A percentile compares a stretch with the other conserved stretches of the same genome.
Evolutionary conservation across 495 filamentous ascomycete genomes (phyloP).

Genomic region (Aspergillus incahuasiensis): DNA sequence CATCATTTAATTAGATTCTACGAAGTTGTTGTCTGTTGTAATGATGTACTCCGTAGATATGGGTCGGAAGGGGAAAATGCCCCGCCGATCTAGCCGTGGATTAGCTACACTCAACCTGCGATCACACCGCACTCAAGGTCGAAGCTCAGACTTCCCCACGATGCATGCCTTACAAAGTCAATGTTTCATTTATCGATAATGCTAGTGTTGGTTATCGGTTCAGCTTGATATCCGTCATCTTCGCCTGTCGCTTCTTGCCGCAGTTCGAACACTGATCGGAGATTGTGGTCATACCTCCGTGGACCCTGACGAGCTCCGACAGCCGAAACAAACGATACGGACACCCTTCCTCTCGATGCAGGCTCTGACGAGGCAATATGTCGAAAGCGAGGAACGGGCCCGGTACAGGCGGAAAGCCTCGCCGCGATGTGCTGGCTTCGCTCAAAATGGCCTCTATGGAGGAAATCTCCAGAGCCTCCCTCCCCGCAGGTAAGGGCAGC

Average conservation of each 20-base stretch:
- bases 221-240: not conserved
- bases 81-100: constrained; percentile 16
- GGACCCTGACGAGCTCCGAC: constrained; percentile 11
- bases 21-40: not conserved
- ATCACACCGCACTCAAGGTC: not conserved
- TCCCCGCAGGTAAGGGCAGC: constrained; percentile 66
- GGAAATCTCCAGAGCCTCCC: constrained; percentile 63
- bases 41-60: not conserved
- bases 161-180: constrained; percentile 1
- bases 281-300: not conserved
- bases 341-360: constrained; percentile 28
- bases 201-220: not conserved
- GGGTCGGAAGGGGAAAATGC: constrained; percentile 14
- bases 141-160: not conserved
- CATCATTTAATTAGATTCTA: too few relatives aligned
- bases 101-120: constrained; percentile 3
- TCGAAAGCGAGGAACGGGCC: constrained; percentile 60
- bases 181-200: not conserved
- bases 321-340: not conserved
- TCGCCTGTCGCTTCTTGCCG: constrained; percentile 1
- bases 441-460: constrained; percentile 72
- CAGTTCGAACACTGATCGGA: constrained; percentile 8
- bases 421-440: constrained; percentile 63
- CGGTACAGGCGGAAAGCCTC: constrained; percentile 41
- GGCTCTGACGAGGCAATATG: constrained; percentile 40